Conservation (phyloP, 768 basidiomycete genomes). For the Phylloporus scabripes region DNA sequence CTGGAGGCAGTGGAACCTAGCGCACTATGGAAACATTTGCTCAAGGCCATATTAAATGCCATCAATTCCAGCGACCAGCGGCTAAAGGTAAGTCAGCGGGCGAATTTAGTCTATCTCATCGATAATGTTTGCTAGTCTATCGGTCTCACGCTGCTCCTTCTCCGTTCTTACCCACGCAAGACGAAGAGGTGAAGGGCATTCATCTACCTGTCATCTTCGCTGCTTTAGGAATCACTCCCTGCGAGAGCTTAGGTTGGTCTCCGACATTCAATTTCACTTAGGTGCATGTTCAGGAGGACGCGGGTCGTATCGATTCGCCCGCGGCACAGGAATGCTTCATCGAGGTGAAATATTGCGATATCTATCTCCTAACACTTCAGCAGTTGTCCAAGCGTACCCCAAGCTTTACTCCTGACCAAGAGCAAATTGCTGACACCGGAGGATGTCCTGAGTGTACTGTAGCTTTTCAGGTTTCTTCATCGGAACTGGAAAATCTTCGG, state of each 20-base stretch:
- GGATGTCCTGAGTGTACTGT: conserved; percentile 12
- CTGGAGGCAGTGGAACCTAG: conserved; percentile 90
- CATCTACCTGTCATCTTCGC: conserved; percentile 79
- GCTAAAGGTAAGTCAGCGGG: conserved; percentile 42
- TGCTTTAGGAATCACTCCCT: conserved; percentile 54
- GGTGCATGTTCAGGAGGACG: conserved; percentile 36
- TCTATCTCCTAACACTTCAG: conserved; percentile 49
- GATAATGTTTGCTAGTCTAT: conserved; percentile 45
- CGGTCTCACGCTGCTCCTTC: conserved; percentile 63
- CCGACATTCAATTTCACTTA: conserved; percentile 14
- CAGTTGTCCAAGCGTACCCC: conserved; percentile 47
- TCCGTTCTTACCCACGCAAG: conserved; percentile 67
- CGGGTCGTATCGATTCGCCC: conserved; percentile 31
- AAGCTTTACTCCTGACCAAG: conserved; percentile 48
- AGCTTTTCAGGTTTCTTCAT: conserved; percentile 72
- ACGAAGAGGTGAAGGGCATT: conserved; percentile 79
- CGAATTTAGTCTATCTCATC: conserved; percentile 1
- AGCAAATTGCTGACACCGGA: conserved; percentile 22
- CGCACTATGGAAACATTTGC: conserved; percentile 77
- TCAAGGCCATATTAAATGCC: conserved; percentile 51
- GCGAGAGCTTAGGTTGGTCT: conserved; percentile 36
- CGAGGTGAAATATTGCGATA: conserved; percentile 49
- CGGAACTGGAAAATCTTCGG: conserved; percentile 68
- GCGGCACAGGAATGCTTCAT: conserved; percentile 39
- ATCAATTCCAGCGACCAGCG: conserved; percentile 39